Evolutionary conservation across 1,284 basidiomycete genomes (phyloP), one percentile per base, ranked within the genome.

Genomic region (Melampsora larici-populina): DNA sequence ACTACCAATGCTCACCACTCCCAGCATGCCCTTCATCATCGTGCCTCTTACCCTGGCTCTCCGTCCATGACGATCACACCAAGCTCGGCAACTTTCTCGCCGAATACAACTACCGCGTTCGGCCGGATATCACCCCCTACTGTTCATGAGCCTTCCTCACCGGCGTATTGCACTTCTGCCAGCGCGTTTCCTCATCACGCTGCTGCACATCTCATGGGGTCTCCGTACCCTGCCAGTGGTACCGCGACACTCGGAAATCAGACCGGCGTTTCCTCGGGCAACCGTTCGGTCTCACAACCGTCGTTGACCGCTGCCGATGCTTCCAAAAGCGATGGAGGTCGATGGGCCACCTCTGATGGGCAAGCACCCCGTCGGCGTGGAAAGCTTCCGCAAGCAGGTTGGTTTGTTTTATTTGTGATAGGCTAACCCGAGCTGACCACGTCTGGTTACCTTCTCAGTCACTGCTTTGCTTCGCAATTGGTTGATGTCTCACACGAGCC

Each of bases 391-490:
- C 67, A 66, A 40, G 67, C 74, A 33, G 74, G 74, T 77, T 24
- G 3, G 65, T 70, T 70, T 64, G 26, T 69, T 24, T 62, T 5
- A 17, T 8, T 33, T 1, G 17, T 18, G 1, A 49, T 46, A 15
- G 1, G 21, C 40, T 33, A 58, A 15, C 11, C 33, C 49, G 48
- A 3, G 33, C 17, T 65, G 15, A 65, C 21, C 65, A 51, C 43
- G 58, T 13, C 40, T 9, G 11, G 31, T 46, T 26, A 13, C 6
- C 46, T n/a, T 58, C 26, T 21, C 91, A 83, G 92, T 93, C 63
- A 94, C 92, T 26, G 92, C 94, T 84, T 91, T 90, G 82, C 87
- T 94, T 82, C 92, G 93, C 82, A 88, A 91, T n/a, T 94, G 93
- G 93, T 86, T 94, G 51, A 90, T 94, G 82, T 89, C 90, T 79